Percentiles rank a stretch among this genome's conserved stretches.
These are phyloP conservation scores for Colletotrichum sp. DNA, from an alignment of 2,329 filamentous ascomycete genomes.

Conservation along the genomic window DNA sequence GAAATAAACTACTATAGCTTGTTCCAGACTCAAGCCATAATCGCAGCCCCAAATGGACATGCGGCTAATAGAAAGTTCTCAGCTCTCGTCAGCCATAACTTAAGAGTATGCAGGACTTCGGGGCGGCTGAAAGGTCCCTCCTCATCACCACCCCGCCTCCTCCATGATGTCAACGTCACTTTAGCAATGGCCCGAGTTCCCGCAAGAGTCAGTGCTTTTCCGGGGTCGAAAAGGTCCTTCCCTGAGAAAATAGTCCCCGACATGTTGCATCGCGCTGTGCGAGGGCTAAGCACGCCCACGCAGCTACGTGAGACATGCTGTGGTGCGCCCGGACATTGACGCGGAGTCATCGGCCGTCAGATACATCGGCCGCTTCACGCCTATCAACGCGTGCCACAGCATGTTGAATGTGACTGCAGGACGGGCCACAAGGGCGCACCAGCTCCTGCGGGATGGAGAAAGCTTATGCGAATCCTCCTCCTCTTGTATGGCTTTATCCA, in stretches of 20 bases:
- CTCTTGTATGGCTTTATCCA: not conserved
- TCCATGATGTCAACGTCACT: not conserved
- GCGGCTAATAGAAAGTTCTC: not conserved
- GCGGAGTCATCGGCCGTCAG: not conserved
- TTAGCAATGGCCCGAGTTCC: not conserved
- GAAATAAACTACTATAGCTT: not conserved
- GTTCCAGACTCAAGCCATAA: not conserved
- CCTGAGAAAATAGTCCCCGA: not conserved
- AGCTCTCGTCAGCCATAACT: not conserved
- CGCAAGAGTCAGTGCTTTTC: not conserved
- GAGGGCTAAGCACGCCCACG: not conserved
- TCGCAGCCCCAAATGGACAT: rapidly evolving
- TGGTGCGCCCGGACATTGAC: not conserved
- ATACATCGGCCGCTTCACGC: not conserved
- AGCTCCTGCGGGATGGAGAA: not conserved
- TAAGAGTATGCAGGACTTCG: not conserved
- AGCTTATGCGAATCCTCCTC: not conserved
- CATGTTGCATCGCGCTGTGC: not conserved
- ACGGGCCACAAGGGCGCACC: not conserved
- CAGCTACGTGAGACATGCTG: not conserved
- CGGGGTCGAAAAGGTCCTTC: not conserved
- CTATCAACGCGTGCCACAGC: not conserved
- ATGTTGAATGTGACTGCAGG: not conserved
- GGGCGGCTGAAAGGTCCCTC: not conserved
- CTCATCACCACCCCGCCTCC: not conserved